A percentile compares a stretch with the other conserved stretches of the same genome.
These are phyloP conservation scores for Beauveria brongniartii DNA, from an alignment of 2,329 filamentous ascomycete species.

Conservation along the genomic window DNA sequence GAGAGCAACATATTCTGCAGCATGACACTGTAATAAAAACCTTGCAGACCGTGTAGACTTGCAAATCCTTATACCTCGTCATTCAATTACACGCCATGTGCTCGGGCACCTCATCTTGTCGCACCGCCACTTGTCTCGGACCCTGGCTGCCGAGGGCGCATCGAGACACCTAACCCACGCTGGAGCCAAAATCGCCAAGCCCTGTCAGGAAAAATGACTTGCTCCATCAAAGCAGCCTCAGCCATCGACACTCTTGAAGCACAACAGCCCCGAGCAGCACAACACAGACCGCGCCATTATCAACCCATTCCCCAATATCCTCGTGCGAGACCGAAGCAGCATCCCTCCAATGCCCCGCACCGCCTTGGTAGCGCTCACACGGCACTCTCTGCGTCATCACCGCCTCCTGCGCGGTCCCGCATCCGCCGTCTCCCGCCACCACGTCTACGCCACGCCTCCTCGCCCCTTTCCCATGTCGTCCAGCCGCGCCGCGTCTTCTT, in stretches of 20 bases:
- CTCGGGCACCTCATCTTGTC: background rate
- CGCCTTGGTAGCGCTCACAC: background rate
- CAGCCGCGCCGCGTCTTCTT: background rate
- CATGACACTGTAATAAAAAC: background rate
- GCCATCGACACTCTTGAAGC: background rate
- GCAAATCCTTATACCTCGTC: background rate
- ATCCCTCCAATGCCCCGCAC: constrained; percentile 3
- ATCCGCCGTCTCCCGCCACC: background rate
- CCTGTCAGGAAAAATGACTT: background rate
- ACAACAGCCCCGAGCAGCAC: background rate
- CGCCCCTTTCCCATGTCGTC: constrained; percentile 3
- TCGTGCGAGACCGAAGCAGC: background rate
- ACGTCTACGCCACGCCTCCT: background rate
- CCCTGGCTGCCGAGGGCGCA: background rate
- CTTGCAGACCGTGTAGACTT: too few relatives aligned
- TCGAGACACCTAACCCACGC: constrained; percentile 6
- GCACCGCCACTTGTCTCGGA: background rate
- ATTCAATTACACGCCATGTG: too few relatives aligned
- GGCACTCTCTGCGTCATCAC: constrained; percentile 2
- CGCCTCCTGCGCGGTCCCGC: background rate
- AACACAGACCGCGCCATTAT: background rate
- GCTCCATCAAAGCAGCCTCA: background rate
- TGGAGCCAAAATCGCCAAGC: constrained; percentile 3
- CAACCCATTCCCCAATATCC: background rate
- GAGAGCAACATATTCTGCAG: background rate